A percentile compares a stretch with the other conserved stretches of the same genome.
Evolutionary conservation across 129 eudicot species (phyloP).

Genomic region (Flaveria robusta): DNA sequence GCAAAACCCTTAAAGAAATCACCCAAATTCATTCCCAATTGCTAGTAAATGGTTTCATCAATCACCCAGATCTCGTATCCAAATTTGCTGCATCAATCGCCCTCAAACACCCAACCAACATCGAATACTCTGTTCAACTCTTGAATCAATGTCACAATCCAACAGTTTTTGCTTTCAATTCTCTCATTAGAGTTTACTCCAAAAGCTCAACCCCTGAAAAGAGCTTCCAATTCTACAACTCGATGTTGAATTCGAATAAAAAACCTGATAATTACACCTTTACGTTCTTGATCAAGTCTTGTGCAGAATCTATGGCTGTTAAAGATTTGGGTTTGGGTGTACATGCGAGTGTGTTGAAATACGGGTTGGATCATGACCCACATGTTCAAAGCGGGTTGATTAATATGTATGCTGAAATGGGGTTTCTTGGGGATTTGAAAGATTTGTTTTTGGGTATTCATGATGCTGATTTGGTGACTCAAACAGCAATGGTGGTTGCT

Average conservation of each 20-base stretch:
- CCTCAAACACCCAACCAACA: constrained; percentile 39
- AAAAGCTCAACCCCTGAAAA: constrained; percentile 35
- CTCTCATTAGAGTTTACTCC: constrained; percentile 42
- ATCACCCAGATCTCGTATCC: constrained; percentile 27
- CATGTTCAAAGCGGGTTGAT: constrained; percentile 45
- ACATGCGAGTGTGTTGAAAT: constrained; percentile 30
- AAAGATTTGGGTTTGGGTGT: constrained; percentile 27
- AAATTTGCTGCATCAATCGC: constrained; percentile 47
- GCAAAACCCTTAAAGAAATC: constrained; percentile 38
- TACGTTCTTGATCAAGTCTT: constrained; percentile 44
- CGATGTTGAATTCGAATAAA: constrained; percentile 16
- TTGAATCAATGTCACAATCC: constrained; percentile 37
- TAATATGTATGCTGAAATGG: constrained; percentile 43
- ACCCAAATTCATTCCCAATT: constrained; percentile 47
- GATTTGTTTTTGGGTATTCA: constrained; percentile 27
- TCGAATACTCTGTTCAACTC: constrained; percentile 37
- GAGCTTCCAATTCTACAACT: constrained; percentile 34
- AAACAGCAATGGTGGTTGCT: constrained; percentile 41
- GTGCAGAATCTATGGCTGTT: constrained; percentile 21
- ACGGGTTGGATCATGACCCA: constrained; percentile 40
- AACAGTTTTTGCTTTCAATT: constrained; percentile 38
- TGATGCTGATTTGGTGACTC: constrained; percentile 38
- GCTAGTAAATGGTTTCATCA: constrained; percentile 34
- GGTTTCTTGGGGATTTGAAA: constrained; percentile 14
- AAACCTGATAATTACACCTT: constrained; percentile 43